Base-by-base conservation (phyloP, 352 stramenopile species). In the Phytophthora idaei region DNA sequence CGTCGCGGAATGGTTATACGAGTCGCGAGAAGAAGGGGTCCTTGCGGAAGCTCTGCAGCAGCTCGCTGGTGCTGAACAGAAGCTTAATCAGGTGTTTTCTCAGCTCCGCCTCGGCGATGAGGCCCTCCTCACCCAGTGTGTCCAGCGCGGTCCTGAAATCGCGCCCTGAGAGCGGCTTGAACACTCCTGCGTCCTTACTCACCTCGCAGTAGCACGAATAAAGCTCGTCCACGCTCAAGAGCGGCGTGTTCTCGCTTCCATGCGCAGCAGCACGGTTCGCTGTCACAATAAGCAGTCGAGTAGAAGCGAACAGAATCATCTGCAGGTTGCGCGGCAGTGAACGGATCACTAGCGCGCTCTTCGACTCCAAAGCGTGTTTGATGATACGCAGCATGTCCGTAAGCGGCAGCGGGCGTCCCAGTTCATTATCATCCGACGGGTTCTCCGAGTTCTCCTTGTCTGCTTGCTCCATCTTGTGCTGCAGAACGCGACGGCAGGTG, bases 11-110 rank as follows among this genome's bases (percentile, higher is more conserved):
- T 45, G 10, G 5, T 71, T 85, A 93, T 37, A 93, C 72, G 46
- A 95, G 73, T 10, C 83, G 72, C 21, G 83, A 80, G 61, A 95
- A 93, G 76, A 85, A 95, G 27, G 75, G 53, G 53, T 95, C 84
- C 58, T 81, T 80, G 41, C 77, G 79, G 67, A 95, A 93, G 61
- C 72, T 77, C 62, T 92, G 83, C 25, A 90, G 62, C 37, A 93
- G 58, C 28, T 94, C 83, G 44, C 81, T 92, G 9, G 81, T 76
- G 36, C 70, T 88, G 44, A 81, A 85, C 10, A 85, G 60, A n/a
- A 94, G 71, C 69, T 93, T 93, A 49, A 95, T 72, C 44, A 90
- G 68, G 55, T 90, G 78, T 64, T 89, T 89, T 64, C 91, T 89
- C 48, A 90, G 71, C 48, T 93, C 82, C 8, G 47, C 44, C 3